Evolutionary conservation across 257 asterid species (phyloP).

Genomic region (Forsythia viridissima): DNA sequence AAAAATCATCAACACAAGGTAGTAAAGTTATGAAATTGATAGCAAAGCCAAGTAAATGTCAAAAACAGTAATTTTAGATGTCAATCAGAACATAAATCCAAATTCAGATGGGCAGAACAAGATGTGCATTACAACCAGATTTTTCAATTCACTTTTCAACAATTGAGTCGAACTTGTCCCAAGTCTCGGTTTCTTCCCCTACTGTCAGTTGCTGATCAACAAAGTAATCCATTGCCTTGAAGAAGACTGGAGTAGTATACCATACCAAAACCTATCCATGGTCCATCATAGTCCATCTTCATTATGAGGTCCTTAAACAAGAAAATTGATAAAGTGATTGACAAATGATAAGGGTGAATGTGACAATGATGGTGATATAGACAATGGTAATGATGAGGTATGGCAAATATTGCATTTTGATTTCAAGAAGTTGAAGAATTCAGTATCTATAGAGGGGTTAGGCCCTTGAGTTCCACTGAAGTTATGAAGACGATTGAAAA

Average conservation of each 20-base stretch:
- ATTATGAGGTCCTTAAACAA: slow-evolving; percentile 37
- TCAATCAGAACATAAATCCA: too few relatives aligned
- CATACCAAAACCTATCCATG: slow-evolving; percentile 23
- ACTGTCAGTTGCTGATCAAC: slow-evolving; percentile 77
- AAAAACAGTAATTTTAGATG: too few relatives aligned
- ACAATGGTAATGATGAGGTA: slow-evolving; percentile 21
- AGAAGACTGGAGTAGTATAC: too few relatives aligned
- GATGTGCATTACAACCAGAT: too few relatives aligned
- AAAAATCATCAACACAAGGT: not conserved
- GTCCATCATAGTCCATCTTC: slow-evolving; percentile 77
- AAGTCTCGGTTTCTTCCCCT: slow-evolving; percentile 38
- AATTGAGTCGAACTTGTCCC: slow-evolving; percentile 64
- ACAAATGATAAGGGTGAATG: slow-evolving; percentile 30
- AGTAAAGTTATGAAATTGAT: not conserved
- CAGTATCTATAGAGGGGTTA: slow-evolving; percentile 61
- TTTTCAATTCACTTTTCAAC: slow-evolving; percentile 38
- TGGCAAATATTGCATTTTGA: slow-evolving; percentile 20
- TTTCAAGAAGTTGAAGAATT: slow-evolving; percentile 29
- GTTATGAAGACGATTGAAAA: slow-evolving; percentile 50
- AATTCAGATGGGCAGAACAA: too few relatives aligned
- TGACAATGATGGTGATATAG: slow-evolving; percentile 30
- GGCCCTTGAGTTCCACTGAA: slow-evolving; percentile 44
- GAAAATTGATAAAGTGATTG: slow-evolving; percentile 6
- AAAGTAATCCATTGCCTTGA: not conserved
- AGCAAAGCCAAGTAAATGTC: not conserved